Evolutionary conservation across 352 stramenopile species (phyloP).

Genomic region (Saprolegnia parasitica): DNA sequence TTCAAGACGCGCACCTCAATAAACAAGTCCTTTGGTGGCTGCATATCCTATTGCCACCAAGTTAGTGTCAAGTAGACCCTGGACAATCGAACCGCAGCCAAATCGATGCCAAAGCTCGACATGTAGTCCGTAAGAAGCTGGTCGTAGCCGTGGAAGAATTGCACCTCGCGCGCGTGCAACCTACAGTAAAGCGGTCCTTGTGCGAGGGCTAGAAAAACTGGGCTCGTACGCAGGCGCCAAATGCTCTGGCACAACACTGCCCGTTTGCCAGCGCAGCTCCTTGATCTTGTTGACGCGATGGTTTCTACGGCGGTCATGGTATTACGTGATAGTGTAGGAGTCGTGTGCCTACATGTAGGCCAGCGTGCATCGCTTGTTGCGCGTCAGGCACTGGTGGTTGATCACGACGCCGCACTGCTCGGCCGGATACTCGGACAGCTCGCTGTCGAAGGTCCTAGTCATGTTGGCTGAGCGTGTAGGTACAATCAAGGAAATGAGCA

Average conservation of each 20-base stretch:
- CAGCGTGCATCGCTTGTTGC: slow-evolving; percentile 87
- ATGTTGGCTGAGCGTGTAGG: not conserved
- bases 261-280: slow-evolving; percentile 86
- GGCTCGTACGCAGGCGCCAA: slow-evolving; percentile 62
- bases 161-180: slow-evolving; percentile 73
- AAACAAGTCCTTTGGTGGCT: slow-evolving; percentile 88
- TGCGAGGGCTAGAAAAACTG: not conserved
- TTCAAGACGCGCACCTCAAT: slow-evolving; percentile 85
- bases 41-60: slow-evolving; percentile 51
- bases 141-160: slow-evolving; percentile 90
- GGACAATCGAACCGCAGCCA: slow-evolving; percentile 55
- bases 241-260: slow-evolving; percentile 74
- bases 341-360: slow-evolving; percentile 84
- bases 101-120: slow-evolving; percentile 79
- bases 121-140: slow-evolving; percentile 89
- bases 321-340: slow-evolving; percentile 20
- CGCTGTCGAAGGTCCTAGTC: slow-evolving; percentile 53
- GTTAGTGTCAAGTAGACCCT: slow-evolving; percentile 2
- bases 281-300: slow-evolving; percentile 81
- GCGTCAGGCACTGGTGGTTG: slow-evolving; percentile 84
- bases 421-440: slow-evolving; percentile 53
- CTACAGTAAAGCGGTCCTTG: slow-evolving; percentile 34
- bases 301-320: slow-evolving; percentile 36
- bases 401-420: slow-evolving; percentile 80
- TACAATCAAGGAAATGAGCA: not conserved